A percentile compares a stretch with the other conserved stretches of the same genome.
Conservation (phyloP, 2,329 filamentous ascomycete genomes). For the Fusarium stilboides region DNA sequence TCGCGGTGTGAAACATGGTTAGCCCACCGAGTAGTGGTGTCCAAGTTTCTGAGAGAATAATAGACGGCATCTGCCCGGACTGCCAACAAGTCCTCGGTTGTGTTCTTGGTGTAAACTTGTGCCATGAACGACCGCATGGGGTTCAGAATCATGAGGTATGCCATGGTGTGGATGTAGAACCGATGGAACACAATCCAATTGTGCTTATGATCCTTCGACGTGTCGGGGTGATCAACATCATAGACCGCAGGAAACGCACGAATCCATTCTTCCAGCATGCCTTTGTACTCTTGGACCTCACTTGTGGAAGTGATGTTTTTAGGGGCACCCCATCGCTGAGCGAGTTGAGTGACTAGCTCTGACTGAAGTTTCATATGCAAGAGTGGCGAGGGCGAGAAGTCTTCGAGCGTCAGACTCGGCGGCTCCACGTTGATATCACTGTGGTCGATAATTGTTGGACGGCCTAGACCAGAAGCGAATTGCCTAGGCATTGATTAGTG, state of each 20-base stretch:
- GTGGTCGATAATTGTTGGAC: constrained; percentile 55
- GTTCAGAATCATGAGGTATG: constrained; percentile 62
- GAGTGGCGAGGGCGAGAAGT: constrained; percentile 53
- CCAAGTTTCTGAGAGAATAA: constrained; percentile 60
- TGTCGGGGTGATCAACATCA: constrained; percentile 57
- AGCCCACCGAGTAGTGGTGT: constrained; percentile 58
- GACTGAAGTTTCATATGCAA: constrained; percentile 57
- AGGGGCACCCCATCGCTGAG: constrained; percentile 48
- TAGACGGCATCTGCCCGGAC: constrained; percentile 59
- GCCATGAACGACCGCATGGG: constrained; percentile 64
- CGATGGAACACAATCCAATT: constrained; percentile 63
- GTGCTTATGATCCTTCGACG: constrained; percentile 57
- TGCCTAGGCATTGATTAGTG: constrained; percentile 50
- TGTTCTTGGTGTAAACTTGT: constrained; percentile 50
- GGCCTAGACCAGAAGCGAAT: constrained; percentile 52
- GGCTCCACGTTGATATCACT: constrained; percentile 52
- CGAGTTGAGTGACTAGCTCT: constrained; percentile 51
- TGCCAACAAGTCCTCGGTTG: constrained; percentile 52
- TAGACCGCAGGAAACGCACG: constrained; percentile 59
- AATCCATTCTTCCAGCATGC: constrained; percentile 59
- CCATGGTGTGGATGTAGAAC: constrained; percentile 60
- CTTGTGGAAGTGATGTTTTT: constrained; percentile 49
- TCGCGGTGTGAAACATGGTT: constrained; percentile 62
- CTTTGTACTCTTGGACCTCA: constrained; percentile 52
- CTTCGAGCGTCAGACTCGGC: constrained; percentile 54